Conservation (phyloP, 345 rosid species). For the Capsella bursapastoris region DNA sequence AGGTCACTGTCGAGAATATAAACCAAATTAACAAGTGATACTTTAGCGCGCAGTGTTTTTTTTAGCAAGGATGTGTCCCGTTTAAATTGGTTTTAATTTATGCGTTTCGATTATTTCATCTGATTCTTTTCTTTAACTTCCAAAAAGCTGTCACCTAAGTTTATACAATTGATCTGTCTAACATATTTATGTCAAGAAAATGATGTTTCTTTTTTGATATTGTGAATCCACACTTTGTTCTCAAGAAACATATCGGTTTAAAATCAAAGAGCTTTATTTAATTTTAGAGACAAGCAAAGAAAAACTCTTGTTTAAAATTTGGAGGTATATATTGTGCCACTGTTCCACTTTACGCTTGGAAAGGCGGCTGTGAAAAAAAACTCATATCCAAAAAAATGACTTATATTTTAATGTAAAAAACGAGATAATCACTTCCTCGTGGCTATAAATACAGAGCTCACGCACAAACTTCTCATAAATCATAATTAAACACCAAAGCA, state of each 20-base stretch:
- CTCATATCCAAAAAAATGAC: conserved; percentile 13
- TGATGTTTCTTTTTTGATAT: neutral
- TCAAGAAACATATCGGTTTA: neutral
- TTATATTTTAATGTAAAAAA: neutral
- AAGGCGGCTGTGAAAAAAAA: conserved; percentile 1
- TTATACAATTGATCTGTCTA: neutral
- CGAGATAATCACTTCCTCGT: conserved; percentile 7
- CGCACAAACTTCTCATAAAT: conserved; percentile 23
- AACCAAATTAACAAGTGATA: conserved; percentile 31
- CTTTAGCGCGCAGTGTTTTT: no score
- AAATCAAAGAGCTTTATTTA: neutral
- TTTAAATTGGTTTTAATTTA: neutral
- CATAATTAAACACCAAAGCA: conserved; percentile 32
- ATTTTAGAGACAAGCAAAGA: neutral
- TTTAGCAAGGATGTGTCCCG: conserved; percentile 15
- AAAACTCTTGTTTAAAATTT: neutral
- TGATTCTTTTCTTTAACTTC: conserved; percentile 1
- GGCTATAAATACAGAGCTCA: conserved; percentile 34
- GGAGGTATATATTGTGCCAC: neutral
- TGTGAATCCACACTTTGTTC: neutral
- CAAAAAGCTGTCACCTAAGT: neutral
- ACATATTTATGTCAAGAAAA: neutral
- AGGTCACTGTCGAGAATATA: conserved; percentile 37
- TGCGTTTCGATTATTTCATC: conserved; percentile 20
- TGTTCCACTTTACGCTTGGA: conserved; percentile 4